Conservation (phyloP, 805 yeast species). For the Candida ortonii region DNA sequence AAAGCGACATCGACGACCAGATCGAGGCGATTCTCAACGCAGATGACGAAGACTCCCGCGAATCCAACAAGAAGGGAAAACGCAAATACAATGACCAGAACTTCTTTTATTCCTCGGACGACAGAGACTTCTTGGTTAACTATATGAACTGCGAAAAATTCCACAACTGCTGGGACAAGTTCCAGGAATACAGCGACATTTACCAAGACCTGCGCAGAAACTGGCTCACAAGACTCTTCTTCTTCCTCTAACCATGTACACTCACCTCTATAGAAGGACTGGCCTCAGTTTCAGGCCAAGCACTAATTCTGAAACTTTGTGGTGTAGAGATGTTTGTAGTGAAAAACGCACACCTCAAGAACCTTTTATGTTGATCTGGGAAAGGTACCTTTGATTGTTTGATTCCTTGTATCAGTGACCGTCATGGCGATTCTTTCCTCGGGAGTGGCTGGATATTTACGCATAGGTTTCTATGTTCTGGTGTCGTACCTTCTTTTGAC, state of each 20-base stretch:
- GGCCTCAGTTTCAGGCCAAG: background rate
- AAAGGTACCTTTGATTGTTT: too few species aligned
- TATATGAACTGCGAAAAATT: conserved; percentile 38
- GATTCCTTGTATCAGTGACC: too few species aligned
- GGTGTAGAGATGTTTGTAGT: background rate
- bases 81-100: conserved; percentile 21
- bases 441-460: conserved; percentile 19
- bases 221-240: conserved; percentile 29
- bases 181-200: conserved; percentile 34
- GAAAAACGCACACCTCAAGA: too few species aligned
- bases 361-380: too few species aligned
- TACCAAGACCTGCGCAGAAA: conserved; percentile 32
- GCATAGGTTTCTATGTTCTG: conserved; percentile 20
- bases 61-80: conserved; percentile 10
- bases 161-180: conserved; percentile 41
- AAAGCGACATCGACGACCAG: conserved; percentile 28
- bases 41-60: conserved; percentile 10
- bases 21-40: conserved; percentile 20
- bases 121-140: conserved; percentile 38
- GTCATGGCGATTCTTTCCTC: conserved; percentile 34
- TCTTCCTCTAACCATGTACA: conserved; percentile 12
- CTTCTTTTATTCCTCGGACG: conserved; percentile 36
- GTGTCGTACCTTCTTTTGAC: conserved; percentile 24
- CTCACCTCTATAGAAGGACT: too few species aligned
- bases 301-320: background rate